Conservation (phyloP, 1,139 yeast species). For the Arxiozyma slooffiae region DNA sequence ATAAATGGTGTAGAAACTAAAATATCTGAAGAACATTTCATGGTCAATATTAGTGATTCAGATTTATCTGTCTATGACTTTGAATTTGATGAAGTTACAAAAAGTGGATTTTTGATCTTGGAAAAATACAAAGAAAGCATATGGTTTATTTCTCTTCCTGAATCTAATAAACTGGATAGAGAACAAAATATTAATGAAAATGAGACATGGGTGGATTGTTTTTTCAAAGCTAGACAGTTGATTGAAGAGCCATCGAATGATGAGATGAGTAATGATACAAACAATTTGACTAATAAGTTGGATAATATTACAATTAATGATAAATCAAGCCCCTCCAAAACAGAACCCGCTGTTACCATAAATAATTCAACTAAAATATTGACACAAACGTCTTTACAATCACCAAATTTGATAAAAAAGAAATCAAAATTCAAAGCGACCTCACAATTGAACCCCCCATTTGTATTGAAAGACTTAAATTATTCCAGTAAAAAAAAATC, state of each 20-base stretch:
- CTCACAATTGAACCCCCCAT: neutral
- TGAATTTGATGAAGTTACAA: slow-evolving; percentile 50
- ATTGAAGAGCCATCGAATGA: slow-evolving; percentile 22
- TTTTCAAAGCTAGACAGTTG: slow-evolving; percentile 40
- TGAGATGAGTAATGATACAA: slow-evolving; percentile 5
- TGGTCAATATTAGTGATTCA: slow-evolving; percentile 35
- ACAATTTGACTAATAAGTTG: neutral
- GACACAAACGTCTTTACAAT: no score
- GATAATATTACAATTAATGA: slow-evolving; percentile 2
- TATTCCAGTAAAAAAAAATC: neutral
- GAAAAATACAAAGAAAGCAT: slow-evolving; percentile 53
- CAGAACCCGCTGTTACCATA: neutral
- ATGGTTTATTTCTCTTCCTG: slow-evolving; percentile 43
- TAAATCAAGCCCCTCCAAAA: neutral
- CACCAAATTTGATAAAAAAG: neutral
- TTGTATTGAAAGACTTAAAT: no score
- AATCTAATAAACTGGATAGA: neutral
- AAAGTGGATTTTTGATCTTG: slow-evolving; percentile 52
- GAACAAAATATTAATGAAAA: slow-evolving; percentile 21
- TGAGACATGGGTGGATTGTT: slow-evolving; percentile 42
- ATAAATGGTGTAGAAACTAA: neutral
- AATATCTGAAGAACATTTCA: slow-evolving; percentile 5
- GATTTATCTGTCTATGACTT: slow-evolving; percentile 71
- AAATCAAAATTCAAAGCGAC: neutral
- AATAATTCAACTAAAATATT: neutral